A percentile compares a stretch with the other conserved stretches of the same genome.
Conservation (phyloP, 305 asterid species). For the Nicotiana rustica region DNA sequence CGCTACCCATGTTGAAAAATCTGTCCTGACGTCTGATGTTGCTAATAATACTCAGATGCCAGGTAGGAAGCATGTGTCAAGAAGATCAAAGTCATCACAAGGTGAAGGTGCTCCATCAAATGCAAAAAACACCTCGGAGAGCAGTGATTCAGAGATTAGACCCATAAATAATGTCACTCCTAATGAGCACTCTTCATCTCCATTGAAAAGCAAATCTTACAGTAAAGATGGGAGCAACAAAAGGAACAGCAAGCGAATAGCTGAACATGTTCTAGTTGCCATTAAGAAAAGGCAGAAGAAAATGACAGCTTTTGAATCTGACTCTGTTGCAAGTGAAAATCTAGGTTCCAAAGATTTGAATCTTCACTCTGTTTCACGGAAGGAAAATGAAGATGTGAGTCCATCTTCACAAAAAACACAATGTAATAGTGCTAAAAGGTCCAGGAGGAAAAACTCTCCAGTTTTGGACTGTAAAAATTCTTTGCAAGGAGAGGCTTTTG, state of each 20-base stretch:
- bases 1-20: conserved; percentile 55
- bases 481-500: conserved; percentile 59
- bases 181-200: conserved; percentile 45
- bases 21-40: conserved; percentile 51
- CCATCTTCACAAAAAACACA: conserved; percentile 56
- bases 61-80: conserved; percentile 61
- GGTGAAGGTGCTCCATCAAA: conserved; percentile 78
- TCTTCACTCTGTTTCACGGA: conserved; percentile 50
- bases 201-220: conserved; percentile 56
- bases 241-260: conserved; percentile 89
- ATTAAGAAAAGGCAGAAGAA: conserved; percentile 82
- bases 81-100: conserved; percentile 68
- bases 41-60: conserved; percentile 52
- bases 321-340: conserved; percentile 60
- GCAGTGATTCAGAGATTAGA: conserved; percentile 67
- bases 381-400: conserved; percentile 64
- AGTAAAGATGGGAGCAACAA: conserved; percentile 63
- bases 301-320: conserved; percentile 63
- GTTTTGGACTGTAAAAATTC: conserved; percentile 53
- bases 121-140: conserved; percentile 51
- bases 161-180: conserved; percentile 59
- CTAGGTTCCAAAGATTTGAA: conserved; percentile 56
- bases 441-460: conserved; percentile 60
- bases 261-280: conserved; percentile 71
- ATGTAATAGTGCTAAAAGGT: conserved; percentile 62